A percentile compares a stretch with the other conserved stretches of the same genome.
Evolutionary conservation across 2,329 filamentous ascomycete species (phyloP).

Genomic region (Penicillium rolfsii): DNA sequence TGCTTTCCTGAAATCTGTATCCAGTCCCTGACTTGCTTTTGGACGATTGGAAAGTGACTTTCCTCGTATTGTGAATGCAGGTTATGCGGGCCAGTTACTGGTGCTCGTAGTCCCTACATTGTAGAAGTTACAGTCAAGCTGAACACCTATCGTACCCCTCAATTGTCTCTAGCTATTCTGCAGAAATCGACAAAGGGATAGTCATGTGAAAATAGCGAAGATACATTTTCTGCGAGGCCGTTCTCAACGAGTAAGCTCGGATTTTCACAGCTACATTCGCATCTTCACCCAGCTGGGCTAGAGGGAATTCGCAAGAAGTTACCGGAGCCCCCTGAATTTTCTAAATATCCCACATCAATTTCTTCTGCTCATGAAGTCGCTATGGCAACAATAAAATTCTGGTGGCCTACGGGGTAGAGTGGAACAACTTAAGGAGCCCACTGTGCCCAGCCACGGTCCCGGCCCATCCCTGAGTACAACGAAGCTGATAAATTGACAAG

Average conservation of each 20-base stretch:
- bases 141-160: neutral
- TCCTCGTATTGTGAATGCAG: neutral
- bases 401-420: neutral
- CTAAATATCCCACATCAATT: neutral
- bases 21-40: rapidly evolving
- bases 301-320: neutral
- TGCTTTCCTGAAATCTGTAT: neutral
- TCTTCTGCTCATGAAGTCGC: neutral
- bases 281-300: neutral
- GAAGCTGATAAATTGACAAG: neutral
- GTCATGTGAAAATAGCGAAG: neutral
- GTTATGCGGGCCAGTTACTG: neutral
- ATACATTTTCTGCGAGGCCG: too few species aligned
- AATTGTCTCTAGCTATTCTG: neutral
- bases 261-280: too few species aligned
- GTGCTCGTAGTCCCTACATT: neutral
- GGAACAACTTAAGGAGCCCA: neutral
- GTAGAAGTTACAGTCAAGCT: neutral
- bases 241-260: too few species aligned
- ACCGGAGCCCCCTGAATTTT: neutral
- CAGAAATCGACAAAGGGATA: neutral
- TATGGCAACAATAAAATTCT: neutral
- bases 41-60: neutral
- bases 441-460: neutral
- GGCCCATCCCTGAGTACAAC: neutral